A percentile compares a stretch with the other conserved stretches of the same genome.
phyloP scores from a whole-genome alignment of 83 land plant species.

The Larix sibirica region DNA sequence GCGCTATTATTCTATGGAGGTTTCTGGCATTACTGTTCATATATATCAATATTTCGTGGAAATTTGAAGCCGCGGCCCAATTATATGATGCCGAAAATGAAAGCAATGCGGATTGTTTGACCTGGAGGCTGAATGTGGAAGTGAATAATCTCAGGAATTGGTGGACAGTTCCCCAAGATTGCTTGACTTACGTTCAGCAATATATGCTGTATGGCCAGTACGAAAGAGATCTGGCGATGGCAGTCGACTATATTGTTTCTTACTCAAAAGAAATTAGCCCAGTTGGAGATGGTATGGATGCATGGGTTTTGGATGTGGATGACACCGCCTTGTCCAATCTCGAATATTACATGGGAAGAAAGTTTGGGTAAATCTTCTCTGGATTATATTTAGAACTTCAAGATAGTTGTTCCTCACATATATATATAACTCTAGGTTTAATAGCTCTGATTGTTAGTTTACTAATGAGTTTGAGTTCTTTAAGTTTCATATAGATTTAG shows the following conservation, averaged over 20 bases:
- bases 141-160: constrained; percentile 50
- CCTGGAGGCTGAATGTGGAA: constrained; percentile 73
- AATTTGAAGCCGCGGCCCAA: no score
- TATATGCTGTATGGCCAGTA: constrained; percentile 72
- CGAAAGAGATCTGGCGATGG: constrained; percentile 30
- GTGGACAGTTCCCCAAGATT: constrained; percentile 53
- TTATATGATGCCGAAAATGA: no score
- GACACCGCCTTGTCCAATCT: constrained; percentile 69
- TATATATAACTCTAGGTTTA: no score
- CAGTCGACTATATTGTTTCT: constrained; percentile 21
- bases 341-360: constrained; percentile 30
- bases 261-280: constrained; percentile 18
- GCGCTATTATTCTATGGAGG: no score
- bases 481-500: no score
- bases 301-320: constrained; percentile 70
- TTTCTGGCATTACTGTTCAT: no score
- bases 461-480: no score
- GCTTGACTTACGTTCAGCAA: constrained; percentile 34
- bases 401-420: no score
- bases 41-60: no score
- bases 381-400: no score
- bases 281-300: constrained; percentile 47
- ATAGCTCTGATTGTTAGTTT: no score
- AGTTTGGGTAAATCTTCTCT: no score
- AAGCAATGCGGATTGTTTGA: constrained; percentile 27